Base-by-base conservation (phyloP, 139 green algal species). In the Auxenochlorella pyrenoidosa region DNA sequence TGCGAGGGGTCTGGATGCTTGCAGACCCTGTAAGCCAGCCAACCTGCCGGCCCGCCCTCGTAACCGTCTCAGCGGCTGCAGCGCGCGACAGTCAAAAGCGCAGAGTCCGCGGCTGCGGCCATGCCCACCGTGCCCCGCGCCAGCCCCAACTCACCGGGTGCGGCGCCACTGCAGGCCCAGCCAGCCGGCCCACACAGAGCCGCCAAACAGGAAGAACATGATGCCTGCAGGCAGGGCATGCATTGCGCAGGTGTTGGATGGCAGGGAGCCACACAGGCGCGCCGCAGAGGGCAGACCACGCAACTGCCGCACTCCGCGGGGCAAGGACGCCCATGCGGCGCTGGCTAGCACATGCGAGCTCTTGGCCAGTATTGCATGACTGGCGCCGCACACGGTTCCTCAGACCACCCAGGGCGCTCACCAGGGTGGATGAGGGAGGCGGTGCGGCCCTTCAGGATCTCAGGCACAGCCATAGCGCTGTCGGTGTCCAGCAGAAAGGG, bases 151-250 rank as follows among this genome's bases (percentile, higher is more conserved):
- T 60, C 80, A 85, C 89, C 87, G 68, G 34, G 86, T 66, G 32
- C 80, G 85, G 65, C 95, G 90, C 92, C 95, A 98, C 93, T 99
- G 96, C 83, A 89, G 97, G 60, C 98, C 98, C 8, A 99, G 95
- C 63, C 94, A 99, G 26, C 92, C 98, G 13, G 97, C 93, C 72
- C 97, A 99, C 0, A 94, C n/a, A 0, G 93, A 97, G 44, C 87
- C 66, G 18, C 77, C 89, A 43, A 99, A 96, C n/a, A 99, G 91
- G 81, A 87, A 87, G 81, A 91, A 78, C 96, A 99, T 98, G 8
- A 98, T 89, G 1, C 92, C 89, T 87, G 83, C 83, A 87, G 28
- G 5, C n/a, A 72, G 51, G 15, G 58, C 10, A 68, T 10, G 60
- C 12, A n/a, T 0, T n/a, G 38, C 12, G 72, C 36, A 22, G 38